A percentile compares a stretch with the other conserved stretches of the same genome.
Conservation (phyloP, 495 filamentous ascomycete species). For the Trichoderma reesei region DNA sequence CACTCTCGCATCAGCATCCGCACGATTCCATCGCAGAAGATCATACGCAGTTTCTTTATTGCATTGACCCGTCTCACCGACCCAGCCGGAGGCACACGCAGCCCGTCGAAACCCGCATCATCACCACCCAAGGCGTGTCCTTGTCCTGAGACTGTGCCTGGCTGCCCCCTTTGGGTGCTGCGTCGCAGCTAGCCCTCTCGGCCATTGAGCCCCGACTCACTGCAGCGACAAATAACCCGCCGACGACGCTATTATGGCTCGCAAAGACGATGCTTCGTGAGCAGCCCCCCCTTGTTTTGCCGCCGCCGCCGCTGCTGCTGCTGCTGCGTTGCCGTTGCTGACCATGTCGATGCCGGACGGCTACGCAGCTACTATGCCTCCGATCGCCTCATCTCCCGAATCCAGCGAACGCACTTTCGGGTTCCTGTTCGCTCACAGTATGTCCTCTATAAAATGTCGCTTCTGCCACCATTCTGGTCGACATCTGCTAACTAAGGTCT, state of each 20-base stretch:
- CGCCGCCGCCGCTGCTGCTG: not conserved
- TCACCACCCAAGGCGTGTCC: not conserved
- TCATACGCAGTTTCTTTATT: not conserved
- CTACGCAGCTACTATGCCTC: constrained; percentile 31
- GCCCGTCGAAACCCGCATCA: not conserved
- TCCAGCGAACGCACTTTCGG: constrained; percentile 65
- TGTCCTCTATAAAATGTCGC: constrained; percentile 23
- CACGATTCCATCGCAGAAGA: not conserved
- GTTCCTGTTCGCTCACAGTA: constrained; percentile 65
- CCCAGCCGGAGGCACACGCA: not conserved
- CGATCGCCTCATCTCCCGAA: constrained; percentile 49
- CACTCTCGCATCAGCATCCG: not conserved
- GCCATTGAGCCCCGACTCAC: not conserved
- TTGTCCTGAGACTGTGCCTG: not conserved
- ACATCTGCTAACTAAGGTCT: constrained; percentile 12
- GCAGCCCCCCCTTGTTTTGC: constrained; percentile 12
- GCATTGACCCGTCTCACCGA: not conserved
- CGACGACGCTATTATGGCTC: constrained; percentile 34
- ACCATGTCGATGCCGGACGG: not conserved
- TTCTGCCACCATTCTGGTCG: constrained; percentile 10
- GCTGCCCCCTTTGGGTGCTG: not conserved
- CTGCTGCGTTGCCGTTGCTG: not conserved
- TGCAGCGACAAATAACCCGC: not conserved
- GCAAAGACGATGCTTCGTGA: constrained; percentile 41
- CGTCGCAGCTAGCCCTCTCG: not conserved